A percentile compares a stretch with the other conserved stretches of the same genome.
Evolutionary conservation across 768 basidiomycete genomes (phyloP).

Genomic region (Phylloporus sp.): DNA sequence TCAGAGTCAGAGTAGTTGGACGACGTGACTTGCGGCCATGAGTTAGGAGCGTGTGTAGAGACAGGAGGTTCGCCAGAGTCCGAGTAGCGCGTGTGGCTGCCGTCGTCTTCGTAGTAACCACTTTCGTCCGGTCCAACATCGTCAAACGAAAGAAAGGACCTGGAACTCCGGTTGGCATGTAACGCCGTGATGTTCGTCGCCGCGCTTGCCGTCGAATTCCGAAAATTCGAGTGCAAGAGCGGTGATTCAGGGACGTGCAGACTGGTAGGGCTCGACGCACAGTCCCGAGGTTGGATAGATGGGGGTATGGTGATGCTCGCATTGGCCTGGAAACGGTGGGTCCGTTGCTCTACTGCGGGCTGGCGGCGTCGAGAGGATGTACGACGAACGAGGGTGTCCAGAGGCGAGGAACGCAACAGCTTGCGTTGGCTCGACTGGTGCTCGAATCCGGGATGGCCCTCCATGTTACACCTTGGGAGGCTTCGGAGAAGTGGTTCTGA

Average conservation of each 20-base stretch:
- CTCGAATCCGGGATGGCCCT: conserved; percentile 14
- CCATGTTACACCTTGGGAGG: conserved; percentile 17
- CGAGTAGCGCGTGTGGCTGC: background rate
- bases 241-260: conserved; percentile 38
- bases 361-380: conserved; percentile 45
- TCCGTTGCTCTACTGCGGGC: conserved; percentile 7
- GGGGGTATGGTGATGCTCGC: background rate
- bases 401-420: conserved; percentile 46
- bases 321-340: background rate
- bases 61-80: background rate
- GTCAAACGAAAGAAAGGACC: conserved; percentile 28
- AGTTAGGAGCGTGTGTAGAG: conserved; percentile 5
- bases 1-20: conserved; percentile 5
- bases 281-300: conserved; percentile 12
- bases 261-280: too few species aligned
- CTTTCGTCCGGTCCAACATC: conserved; percentile 32
- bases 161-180: conserved; percentile 15
- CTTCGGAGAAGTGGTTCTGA: background rate
- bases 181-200: conserved; percentile 20
- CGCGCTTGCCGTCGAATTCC: conserved; percentile 36
- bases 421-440: conserved; percentile 21
- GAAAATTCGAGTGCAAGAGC: conserved; percentile 46
- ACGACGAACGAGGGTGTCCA: conserved; percentile 51
- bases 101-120: conserved; percentile 37
- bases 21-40: conserved; percentile 16